A percentile compares a stretch with the other conserved stretches of the same genome.
phyloP scores from a whole-genome alignment of 306 rosid species.

The Macrotyloma uniflorum region DNA sequence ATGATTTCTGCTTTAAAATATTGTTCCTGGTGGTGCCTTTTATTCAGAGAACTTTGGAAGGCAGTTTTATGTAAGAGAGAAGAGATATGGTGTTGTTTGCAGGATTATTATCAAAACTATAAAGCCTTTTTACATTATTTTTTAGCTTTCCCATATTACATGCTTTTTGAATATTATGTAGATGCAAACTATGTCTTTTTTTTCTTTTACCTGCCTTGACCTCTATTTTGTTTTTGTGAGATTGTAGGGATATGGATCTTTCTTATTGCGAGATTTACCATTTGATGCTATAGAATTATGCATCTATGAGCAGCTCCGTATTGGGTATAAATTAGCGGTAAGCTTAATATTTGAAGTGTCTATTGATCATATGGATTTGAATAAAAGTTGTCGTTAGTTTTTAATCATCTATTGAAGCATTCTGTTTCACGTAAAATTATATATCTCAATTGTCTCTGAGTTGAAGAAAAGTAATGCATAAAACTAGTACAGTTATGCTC shows the following conservation, averaged over 20 bases:
- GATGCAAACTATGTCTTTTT: background rate
- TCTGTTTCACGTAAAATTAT: conserved; percentile 6
- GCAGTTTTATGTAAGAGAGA: conserved; percentile 7
- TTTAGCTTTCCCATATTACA: background rate
- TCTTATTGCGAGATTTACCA: conserved; percentile 82
- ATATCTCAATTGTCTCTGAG: background rate
- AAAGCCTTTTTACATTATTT: background rate
- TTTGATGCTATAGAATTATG: conserved; percentile 83
- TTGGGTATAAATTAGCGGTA: conserved; percentile 80
- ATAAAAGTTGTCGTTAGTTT: background rate
- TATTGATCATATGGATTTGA: conserved; percentile 20
- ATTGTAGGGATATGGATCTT: conserved; percentile 79
- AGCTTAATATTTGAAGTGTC: conserved; percentile 34
- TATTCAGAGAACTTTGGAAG: background rate
- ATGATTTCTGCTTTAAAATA: conserved; percentile 7
- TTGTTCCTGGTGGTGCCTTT: conserved; percentile 18
- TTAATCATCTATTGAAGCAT: background rate
- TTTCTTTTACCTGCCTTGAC: conserved; percentile 27
- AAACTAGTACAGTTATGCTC: background rate
- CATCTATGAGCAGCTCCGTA: conserved; percentile 80
- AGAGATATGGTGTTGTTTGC: conserved; percentile 2
- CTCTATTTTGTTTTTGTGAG: background rate
- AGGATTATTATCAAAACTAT: background rate
- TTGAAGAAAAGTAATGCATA: conserved; percentile 13
- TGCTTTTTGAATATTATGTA: conserved; percentile 20